phyloP scores from a whole-genome alignment of 306 rosid genomes.

The Inga laurina region DNA sequence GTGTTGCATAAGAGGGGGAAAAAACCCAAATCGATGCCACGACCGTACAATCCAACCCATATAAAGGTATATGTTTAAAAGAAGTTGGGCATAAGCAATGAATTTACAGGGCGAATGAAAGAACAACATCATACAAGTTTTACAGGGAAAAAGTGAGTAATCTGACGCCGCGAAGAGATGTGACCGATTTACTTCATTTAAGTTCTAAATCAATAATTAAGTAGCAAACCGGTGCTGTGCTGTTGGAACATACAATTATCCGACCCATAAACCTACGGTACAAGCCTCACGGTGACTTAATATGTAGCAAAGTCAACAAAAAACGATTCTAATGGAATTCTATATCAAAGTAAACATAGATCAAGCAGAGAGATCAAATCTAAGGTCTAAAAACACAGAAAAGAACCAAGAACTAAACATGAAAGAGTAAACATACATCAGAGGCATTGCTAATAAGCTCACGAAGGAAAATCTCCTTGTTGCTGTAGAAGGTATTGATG shows the following conservation, averaged over 20 bases:
- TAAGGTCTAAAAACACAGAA: neutral
- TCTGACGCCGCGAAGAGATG: neutral
- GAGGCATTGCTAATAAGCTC: conserved; percentile 84
- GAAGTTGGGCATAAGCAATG: neutral
- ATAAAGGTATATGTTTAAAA: neutral
- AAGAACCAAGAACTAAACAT: too few species aligned
- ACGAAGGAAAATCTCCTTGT: conserved; percentile 93
- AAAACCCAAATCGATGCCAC: neutral
- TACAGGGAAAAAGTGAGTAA: neutral
- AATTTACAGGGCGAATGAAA: neutral
- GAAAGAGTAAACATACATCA: conserved; percentile 45
- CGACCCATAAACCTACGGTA: neutral
- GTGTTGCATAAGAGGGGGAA: neutral
- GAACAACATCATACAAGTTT: neutral
- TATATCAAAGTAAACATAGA: neutral
- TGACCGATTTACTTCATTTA: neutral
- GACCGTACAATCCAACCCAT: neutral
- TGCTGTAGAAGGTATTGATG: conserved; percentile 91
- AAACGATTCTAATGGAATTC: too few species aligned
- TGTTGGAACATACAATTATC: neutral
- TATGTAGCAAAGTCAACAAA: neutral
- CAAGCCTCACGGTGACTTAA: neutral
- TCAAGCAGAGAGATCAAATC: neutral
- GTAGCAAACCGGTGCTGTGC: neutral
- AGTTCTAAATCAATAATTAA: neutral